A percentile compares a stretch with the other conserved stretches of the same genome.
phyloP scores from a whole-genome alignment of 129 eudicot species.

The Daucus carota region DH1_v3.0 NC_030386.2:36957501-36958000 shows the following conservation, averaged over 20 bases:
- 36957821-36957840: not conserved
- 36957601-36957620: conserved; percentile 99
- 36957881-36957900: not conserved
- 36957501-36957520: not conserved
- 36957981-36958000: not conserved
- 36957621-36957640: conserved; percentile 85
- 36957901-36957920: not conserved
- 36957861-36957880: not conserved
- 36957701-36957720: not conserved
- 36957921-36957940: not conserved
- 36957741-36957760: not conserved
- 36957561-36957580: not conserved
- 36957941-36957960: not conserved
- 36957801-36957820: not conserved
- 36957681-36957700: conserved; percentile 1
- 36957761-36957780: not conserved
- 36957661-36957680: conserved; percentile 94
- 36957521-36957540: not conserved
- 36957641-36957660: conserved; percentile 94
- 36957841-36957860: not conserved
- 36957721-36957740: not conserved
- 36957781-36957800: not conserved
- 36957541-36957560: not conserved
- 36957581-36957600: conserved; percentile 54
- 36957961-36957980: not conserved